Evolutionary conservation across 192 early-diverging fungal species (phyloP), one percentile per base, ranked within the genome.

Genomic region (Geosiphon pyriformis): DNA sequence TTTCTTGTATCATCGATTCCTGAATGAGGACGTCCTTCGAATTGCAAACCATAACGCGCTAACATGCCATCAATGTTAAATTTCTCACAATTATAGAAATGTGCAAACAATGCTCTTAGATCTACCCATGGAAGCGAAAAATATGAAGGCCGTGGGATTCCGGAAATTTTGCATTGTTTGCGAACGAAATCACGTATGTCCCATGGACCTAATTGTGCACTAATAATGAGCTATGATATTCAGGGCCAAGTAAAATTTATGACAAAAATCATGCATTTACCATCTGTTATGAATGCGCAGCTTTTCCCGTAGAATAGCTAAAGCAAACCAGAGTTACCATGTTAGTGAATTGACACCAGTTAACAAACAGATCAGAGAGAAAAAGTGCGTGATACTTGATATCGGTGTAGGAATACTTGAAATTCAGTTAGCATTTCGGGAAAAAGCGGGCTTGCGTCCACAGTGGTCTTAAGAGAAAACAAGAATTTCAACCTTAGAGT

Each of bases 1-100:
- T 93, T 95, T 25, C 81, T 56, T 2, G 92, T 78, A 70, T 95
- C 92, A 73, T 93, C 91, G 61, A 91, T 76, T 12, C 93, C 93
- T 22, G 80, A 86, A 74, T 94, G 93, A 65, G 84, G 75, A 57
- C 82, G 67, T 8, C 93, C 93, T 51, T 82, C 75, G 71, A 95
- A 93, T 23, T 58, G 18, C 77, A 90, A 72, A 0, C 78, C 79
- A 11, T 93, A 58, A 17, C 61, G 64, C 12, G 26, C 25, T 26
- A 95, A 72, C 92, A 93, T 94, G 0, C 71, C 78, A 11, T 57
- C 63, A 29, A 94, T 79, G 63, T 88, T 90, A 7, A 74, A 60
- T 22, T 69, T 65, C 31, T 54, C 51, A 46, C 73, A 49, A 2
- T 77, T 72, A 70, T 85, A 89, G 57, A 77, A 81, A 18, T 83